Evolutionary conservation across 1,284 basidiomycete species (phyloP).

Genomic region (Schizopora paradoxa): DNA sequence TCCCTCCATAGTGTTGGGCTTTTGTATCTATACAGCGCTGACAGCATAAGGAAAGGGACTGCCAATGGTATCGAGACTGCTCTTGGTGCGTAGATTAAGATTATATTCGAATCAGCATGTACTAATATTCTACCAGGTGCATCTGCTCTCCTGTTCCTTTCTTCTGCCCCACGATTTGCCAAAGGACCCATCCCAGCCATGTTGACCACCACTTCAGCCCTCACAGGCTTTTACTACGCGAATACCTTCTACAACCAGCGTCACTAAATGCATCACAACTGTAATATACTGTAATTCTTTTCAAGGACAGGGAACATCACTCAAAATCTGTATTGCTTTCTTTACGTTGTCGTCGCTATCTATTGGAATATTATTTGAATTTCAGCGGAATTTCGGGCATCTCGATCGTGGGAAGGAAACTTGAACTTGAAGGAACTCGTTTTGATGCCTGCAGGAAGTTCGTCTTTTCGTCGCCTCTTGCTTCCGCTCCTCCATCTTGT

Average conservation of each 20-base stretch:
- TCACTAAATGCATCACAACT: background rate
- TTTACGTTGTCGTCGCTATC: no score
- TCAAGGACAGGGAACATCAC: no score
- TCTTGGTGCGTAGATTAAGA: conserved; percentile 48
- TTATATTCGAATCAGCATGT: conserved; percentile 1
- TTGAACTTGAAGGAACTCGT: no score
- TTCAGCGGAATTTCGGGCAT: no score
- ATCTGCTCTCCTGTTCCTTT: conserved; percentile 72
- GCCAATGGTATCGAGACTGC: conserved; percentile 71
- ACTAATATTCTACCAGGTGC: conserved; percentile 49
- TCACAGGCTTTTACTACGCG: conserved; percentile 68
- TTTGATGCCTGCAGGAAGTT: no score
- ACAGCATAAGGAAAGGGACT: conserved; percentile 66
- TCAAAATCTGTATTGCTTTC: no score
- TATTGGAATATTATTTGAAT: no score
- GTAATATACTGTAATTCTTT: no score
- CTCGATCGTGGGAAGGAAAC: no score
- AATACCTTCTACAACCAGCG: conserved; percentile 36
- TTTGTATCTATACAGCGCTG: conserved; percentile 71
- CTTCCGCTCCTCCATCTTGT: no score
- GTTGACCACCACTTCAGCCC: conserved; percentile 58
- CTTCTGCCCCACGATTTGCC: conserved; percentile 65
- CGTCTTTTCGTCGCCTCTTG: no score
- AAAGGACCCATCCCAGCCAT: conserved; percentile 77
- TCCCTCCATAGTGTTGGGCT: conserved; percentile 55